Base-by-base conservation (phyloP, 441 rosid species). In the Erodium moschatum region DNA sequence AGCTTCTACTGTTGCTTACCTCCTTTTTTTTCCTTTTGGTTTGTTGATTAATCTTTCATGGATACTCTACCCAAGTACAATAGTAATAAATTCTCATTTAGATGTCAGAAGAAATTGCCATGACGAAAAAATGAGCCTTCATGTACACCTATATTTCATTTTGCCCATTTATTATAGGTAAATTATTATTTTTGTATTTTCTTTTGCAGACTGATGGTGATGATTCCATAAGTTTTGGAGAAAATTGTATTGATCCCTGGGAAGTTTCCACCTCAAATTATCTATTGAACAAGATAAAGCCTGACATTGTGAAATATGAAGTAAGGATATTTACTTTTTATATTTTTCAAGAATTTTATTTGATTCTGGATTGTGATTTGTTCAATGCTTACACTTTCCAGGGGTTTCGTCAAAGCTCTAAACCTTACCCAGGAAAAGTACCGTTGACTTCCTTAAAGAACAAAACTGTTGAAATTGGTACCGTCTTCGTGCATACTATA, bases 391-490 rank as follows among this genome's bases (percentile, higher is more conserved):
- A 16, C 20, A 15, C 20, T 52, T 77, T 79, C 74, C 78, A 91
- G 98, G 98, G 97, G 35, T 93, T 85, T 83, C 78, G 82, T 78
- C 70, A 69, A 54, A 81, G 81, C 77, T 80, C 80, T 46, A 93
- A 89, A 82, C 83, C 73, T 61, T 89, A 86, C 78, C 68, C 95
- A 1, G 91, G 91, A 72, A 87, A 89, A 76, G 84, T 85, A 70
- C 79, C 82, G 69, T 76, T 89, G 67, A 81, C 87, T 69, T 73
- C 89, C 73, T 69, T 84, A 70, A 83, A 81, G 66, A 93, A 89
- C 71, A 89, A 89, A 81, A 74, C 83, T 58, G 72, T 91, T 69
- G 96, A 89, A 65, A 82, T 91, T 77, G 96, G 98, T 89, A 74
- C 58, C 65, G 24, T 77, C 68, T 66, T 54, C 20, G 60, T 65